phyloP scores from a whole-genome alignment of 2,329 filamentous ascomycete genomes.

The Paecilomyces dactylethromorphus region DNA sequence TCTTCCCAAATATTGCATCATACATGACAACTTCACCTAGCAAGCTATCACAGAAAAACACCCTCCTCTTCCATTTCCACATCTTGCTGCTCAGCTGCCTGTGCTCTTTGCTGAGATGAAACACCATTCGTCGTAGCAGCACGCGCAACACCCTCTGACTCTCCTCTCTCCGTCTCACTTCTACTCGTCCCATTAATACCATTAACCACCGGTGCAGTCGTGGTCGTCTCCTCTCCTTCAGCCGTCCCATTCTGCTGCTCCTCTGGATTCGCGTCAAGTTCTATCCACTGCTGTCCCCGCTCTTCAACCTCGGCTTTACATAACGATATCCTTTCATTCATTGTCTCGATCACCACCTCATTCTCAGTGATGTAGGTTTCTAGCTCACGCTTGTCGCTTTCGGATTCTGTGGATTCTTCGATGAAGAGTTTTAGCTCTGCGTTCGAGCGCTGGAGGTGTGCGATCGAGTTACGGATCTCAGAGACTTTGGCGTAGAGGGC shows the following conservation, averaged over 20 bases:
- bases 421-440: constrained; percentile 48
- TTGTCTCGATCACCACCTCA: constrained; percentile 48
- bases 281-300: constrained; percentile 50
- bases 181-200: constrained; percentile 8
- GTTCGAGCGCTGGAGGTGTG: constrained; percentile 53
- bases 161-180: constrained; percentile 1
- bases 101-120: not conserved
- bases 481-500: constrained; percentile 55
- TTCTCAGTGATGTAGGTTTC: constrained; percentile 49
- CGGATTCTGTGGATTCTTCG: constrained; percentile 46
- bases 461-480: constrained; percentile 55
- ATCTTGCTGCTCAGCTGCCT: not conserved
- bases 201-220: constrained; percentile 11
- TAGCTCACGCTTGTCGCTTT: constrained; percentile 36
- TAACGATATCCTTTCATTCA: constrained; percentile 49
- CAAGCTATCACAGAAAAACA: constrained; percentile 32
- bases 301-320: constrained; percentile 47
- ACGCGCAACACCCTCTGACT: not conserved
- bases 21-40: not conserved
- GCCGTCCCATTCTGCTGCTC: constrained; percentile 22
- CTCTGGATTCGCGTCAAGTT: constrained; percentile 16
- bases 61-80: constrained; percentile 30
- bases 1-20: not conserved
- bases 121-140: not conserved
- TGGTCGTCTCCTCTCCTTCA: not conserved